phyloP scores from a whole-genome alignment of 306 rosid genomes.

The Senna tora region DNA sequence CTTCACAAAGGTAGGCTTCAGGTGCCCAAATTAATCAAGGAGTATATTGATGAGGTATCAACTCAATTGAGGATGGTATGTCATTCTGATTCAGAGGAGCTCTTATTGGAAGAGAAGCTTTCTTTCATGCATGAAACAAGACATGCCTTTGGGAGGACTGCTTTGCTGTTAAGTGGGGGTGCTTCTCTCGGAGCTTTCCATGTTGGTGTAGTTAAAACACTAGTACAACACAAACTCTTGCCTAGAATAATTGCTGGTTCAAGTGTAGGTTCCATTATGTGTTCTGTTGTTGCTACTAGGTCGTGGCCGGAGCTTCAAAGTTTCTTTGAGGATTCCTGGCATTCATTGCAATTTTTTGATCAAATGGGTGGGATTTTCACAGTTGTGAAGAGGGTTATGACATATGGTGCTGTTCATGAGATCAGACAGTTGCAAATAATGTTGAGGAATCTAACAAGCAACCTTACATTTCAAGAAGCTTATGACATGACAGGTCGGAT shows the following conservation, averaged over 20 bases:
- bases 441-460: slow-evolving; percentile 88
- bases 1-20: slow-evolving; percentile 87
- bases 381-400: slow-evolving; percentile 84
- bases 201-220: slow-evolving; percentile 76
- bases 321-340: slow-evolving; percentile 86
- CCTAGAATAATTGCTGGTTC: slow-evolving; percentile 91
- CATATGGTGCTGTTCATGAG: slow-evolving; percentile 88
- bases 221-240: slow-evolving; percentile 80
- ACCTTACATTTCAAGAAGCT: slow-evolving; percentile 96
- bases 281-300: slow-evolving; percentile 84
- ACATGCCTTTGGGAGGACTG: slow-evolving; percentile 90
- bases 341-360: slow-evolving; percentile 84
- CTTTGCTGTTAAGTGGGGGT: slow-evolving; percentile 88
- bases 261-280: slow-evolving; percentile 88
- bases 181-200: slow-evolving; percentile 91
- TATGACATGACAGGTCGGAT: slow-evolving; percentile 94
- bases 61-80: slow-evolving; percentile 85
- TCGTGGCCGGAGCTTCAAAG: slow-evolving; percentile 94
- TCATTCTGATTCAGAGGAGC: slow-evolving; percentile 77
- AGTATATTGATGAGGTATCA: slow-evolving; percentile 80
- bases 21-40: slow-evolving; percentile 77
- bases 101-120: slow-evolving; percentile 73
- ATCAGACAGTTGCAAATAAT: slow-evolving; percentile 87
- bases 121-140: slow-evolving; percentile 90
- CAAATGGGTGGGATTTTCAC: slow-evolving; percentile 89